Evolutionary conservation across 306 rosid species (phyloP), one percentile per base, ranked within the genome.

Genomic region (Geum urbanum): DNA sequence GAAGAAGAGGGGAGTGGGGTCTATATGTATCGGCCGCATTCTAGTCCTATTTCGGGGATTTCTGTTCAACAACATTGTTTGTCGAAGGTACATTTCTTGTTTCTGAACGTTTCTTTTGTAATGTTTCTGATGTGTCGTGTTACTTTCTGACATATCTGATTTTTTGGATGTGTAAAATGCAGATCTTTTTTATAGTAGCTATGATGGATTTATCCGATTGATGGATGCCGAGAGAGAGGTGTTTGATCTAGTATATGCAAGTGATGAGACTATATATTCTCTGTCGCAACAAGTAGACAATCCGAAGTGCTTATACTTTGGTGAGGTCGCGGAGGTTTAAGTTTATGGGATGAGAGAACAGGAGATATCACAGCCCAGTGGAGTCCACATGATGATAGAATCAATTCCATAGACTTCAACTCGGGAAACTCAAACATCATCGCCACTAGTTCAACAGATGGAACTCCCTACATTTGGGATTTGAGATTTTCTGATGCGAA

Each of bases 191-290:
- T n/a, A n/a, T 47, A 81, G 92, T 76, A 91, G 95, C 66, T 87
- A 88, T 78, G 87, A 88, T 61, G 99, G 99, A 63, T 53, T 74
- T 59, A 51, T 94, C 75, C 78, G 92, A 70, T 22, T 76, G 46
- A 87, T 94, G 99, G 99, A 94, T 80, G 95, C 83, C 8, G 96
- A 88, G 83, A 94, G 80, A 82, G 95, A 85, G 87, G 75, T 84
- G 43, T 94, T 94, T 84, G 88, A 94, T 80, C 73, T 91, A 56
- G 76, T 88, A 9, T 78, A 78, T 74, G 74, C 75, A 8, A 27
- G 87, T 67, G 86, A 84, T 53, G 70, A 79, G 22, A 20, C 72
- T 22, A 76, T 94, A 75, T 87, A 62, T 77, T 65, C 88, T 14
- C 86, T 88, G 35, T 73, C 89, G 18, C 97, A 88, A 49, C 88